These are phyloP conservation scores for Eutrema yunnanense DNA, from an alignment of 345 rosid species.

Conservation along the genomic window DNA sequence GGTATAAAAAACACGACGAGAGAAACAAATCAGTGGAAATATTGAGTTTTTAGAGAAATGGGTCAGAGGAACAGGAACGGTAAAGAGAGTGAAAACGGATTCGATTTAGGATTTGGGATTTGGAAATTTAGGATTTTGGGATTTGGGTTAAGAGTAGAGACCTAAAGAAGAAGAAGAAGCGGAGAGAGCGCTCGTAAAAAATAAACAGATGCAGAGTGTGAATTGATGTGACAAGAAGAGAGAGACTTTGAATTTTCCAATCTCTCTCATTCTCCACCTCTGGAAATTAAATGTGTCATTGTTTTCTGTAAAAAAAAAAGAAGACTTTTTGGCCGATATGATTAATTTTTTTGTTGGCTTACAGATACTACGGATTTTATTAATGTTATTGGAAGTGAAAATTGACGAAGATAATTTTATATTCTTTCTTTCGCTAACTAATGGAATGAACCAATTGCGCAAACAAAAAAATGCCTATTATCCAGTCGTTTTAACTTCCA, in stretches of 20 bases:
- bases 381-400: too few relatives aligned
- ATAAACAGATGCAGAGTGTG: slow-evolving; percentile 22
- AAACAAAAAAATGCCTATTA: too few relatives aligned
- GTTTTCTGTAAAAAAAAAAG: not conserved
- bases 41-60: slow-evolving; percentile 4
- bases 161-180: slow-evolving; percentile 5
- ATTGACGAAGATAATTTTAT: too few relatives aligned
- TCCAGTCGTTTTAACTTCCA: too few relatives aligned
- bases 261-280: slow-evolving; percentile 15
- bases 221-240: slow-evolving; percentile 24
- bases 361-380: not conserved
- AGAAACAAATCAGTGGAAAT: not conserved
- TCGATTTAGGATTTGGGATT: not conserved
- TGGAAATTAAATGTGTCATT: slow-evolving; percentile 20
- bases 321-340: slow-evolving; percentile 1
- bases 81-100: not conserved
- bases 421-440: too few relatives aligned
- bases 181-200: slow-evolving; percentile 7
- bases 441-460: too few relatives aligned
- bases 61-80: not conserved
- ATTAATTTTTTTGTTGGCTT: slow-evolving; percentile 4
- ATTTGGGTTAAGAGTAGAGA: slow-evolving; percentile 9
- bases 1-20: not conserved
- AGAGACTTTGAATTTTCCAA: slow-evolving; percentile 20
- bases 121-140: not conserved